Percentiles rank a stretch among this genome's conserved stretches.
Conservation (phyloP, 345 rosid species). For the Mercurialis annua region DNA sequence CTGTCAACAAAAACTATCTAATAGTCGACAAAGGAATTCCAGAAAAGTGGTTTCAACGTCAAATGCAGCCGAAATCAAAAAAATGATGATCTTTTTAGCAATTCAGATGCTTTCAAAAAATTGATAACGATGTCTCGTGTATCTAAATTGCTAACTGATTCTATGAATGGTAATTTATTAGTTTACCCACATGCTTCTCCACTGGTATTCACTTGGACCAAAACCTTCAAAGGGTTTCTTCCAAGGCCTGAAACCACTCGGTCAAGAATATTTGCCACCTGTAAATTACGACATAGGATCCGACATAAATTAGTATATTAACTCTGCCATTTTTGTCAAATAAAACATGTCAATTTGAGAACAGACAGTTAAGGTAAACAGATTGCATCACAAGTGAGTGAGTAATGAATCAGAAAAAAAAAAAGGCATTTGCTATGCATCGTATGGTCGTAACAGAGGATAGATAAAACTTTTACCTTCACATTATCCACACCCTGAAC, state of each 20-base stretch:
- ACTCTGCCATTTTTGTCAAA: neutral
- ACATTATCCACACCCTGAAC: conserved; percentile 73
- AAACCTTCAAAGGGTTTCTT: conserved; percentile 76
- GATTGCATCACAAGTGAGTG: neutral
- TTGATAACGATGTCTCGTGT: neutral
- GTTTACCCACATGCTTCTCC: conserved; percentile 79
- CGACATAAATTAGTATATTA: neutral
- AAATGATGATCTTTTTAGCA: neutral
- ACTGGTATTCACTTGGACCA: conserved; percentile 93
- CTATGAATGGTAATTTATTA: neutral
- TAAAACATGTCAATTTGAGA: neutral
- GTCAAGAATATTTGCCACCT: conserved; percentile 80
- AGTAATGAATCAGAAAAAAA: neutral
- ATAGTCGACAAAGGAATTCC: neutral
- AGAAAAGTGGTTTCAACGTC: neutral
- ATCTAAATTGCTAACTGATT: neutral
- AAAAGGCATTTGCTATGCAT: neutral
- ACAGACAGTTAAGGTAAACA: neutral
- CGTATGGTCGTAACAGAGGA: neutral
- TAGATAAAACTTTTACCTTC: conserved; percentile 47
- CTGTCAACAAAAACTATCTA: neutral
- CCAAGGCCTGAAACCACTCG: conserved; percentile 66
- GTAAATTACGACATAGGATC: conserved; percentile 10
- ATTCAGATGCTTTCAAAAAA: neutral
- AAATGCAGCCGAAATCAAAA: neutral